phyloP scores from a whole-genome alignment of 805 yeast genomes.

The Kuraishia borneana region DNA sequence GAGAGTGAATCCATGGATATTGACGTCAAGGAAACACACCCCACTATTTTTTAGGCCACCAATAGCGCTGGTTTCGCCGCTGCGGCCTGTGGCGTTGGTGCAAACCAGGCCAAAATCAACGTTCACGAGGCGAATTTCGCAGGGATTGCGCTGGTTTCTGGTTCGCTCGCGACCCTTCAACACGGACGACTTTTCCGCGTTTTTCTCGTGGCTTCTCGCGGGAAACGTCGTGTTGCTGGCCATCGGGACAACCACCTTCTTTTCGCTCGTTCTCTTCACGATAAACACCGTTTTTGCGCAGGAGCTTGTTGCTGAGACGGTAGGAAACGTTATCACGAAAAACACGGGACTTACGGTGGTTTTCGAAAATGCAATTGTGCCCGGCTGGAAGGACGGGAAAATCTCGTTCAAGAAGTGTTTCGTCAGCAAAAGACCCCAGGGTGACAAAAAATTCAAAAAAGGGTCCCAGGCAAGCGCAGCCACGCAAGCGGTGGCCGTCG shows the following conservation, averaged over 20 bases:
- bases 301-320: slow-evolving; percentile 68
- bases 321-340: slow-evolving; percentile 76
- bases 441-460: slow-evolving; percentile 38
- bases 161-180: slow-evolving; percentile 77
- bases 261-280: slow-evolving; percentile 66
- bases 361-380: slow-evolving; percentile 90
- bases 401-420: slow-evolving; percentile 77
- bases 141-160: slow-evolving; percentile 58
- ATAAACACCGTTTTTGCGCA: slow-evolving; percentile 82
- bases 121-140: too few relatives aligned
- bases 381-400: slow-evolving; percentile 84
- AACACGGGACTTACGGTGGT: slow-evolving; percentile 77
- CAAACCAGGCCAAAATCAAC: too few relatives aligned
- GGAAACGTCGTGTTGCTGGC: slow-evolving; percentile 75
- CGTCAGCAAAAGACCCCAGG: slow-evolving; percentile 71
- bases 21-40: too few relatives aligned
- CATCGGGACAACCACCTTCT: slow-evolving; percentile 87
- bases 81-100: too few relatives aligned
- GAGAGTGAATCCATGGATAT: too few relatives aligned
- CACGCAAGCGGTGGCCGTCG: slow-evolving; percentile 33
- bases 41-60: neutral
- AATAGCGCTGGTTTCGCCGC: too few relatives aligned
- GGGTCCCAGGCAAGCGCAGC: slow-evolving; percentile 69
- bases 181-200: slow-evolving; percentile 85
- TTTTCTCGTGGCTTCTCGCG: slow-evolving; percentile 84